A percentile compares a stretch with the other conserved stretches of the same genome.
phyloP scores from a whole-genome alignment of 2,329 filamentous ascomycete genomes.

The Aspergillus sp. region DNA sequence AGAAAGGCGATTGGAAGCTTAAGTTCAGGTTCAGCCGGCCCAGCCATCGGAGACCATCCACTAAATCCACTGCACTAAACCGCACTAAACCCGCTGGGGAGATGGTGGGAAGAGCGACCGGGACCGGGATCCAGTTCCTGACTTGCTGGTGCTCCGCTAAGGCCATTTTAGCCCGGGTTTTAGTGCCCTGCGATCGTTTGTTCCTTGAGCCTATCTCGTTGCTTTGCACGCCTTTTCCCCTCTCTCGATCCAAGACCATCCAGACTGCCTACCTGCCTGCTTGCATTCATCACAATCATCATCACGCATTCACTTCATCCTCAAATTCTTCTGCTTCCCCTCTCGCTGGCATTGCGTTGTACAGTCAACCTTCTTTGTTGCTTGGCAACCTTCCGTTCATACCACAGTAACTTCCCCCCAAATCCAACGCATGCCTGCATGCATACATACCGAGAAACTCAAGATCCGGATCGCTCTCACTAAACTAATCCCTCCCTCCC shows the following conservation, averaged over 20 bases:
- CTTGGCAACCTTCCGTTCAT: conserved; percentile 6
- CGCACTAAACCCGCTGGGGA: too few relatives aligned
- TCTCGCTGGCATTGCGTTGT: background rate
- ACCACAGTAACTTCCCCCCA: background rate
- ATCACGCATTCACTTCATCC: background rate
- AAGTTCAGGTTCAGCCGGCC: background rate
- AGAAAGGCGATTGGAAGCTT: background rate
- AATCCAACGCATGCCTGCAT: background rate
- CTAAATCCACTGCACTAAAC: too few relatives aligned
- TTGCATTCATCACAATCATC: background rate
- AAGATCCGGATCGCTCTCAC: background rate
- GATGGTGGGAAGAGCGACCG: background rate
- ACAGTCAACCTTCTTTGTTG: background rate
- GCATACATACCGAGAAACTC: background rate
- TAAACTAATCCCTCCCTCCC: too few relatives aligned
- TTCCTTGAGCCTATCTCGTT: conserved; percentile 2
- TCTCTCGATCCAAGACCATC: background rate
- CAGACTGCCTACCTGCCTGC: background rate
- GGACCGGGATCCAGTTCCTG: background rate
- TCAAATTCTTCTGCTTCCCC: background rate
- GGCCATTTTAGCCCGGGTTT: background rate
- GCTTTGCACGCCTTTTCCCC: background rate
- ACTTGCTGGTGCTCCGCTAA: background rate
- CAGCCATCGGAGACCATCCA: background rate
- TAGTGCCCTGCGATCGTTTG: background rate